Base-by-base conservation (phyloP, 371 early-diverging fungal genomes). In the Mucor irregularis region DNA sequence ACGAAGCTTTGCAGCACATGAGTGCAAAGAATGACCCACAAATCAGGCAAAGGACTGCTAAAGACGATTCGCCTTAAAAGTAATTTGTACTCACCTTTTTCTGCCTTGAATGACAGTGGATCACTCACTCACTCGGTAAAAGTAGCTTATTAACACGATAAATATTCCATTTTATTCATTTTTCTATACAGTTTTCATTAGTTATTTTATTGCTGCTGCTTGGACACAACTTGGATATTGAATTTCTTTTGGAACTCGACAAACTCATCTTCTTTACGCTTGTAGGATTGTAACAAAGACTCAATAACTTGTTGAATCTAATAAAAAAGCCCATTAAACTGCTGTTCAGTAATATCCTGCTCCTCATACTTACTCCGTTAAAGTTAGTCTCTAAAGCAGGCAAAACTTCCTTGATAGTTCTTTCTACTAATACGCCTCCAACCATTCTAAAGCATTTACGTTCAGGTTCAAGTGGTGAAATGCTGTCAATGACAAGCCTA, bases 381-480 rank as follows among this genome's bases (percentile, higher is more conserved):
- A 81, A 83, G 81, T 97, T 97, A 31, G 86, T 85, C 68, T 89
- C 81, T 16, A 97, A 76, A 4, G 91, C 90, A 24, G 98, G 98
- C 37, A 96, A 69, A 8, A 96, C 95, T 58, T 97, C 95, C 56
- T 84, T 82, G 44, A 96, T 90, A 1, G 94, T 94, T 31, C 95
- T 88, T 68, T 97, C 95, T 14, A 96, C 91, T 25, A 97, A 72
- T 4, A 96, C 94, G 47, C 97, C 98, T 44, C 93, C 92, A 35
- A 97, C 86, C 68, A 96, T 78, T 39, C 96, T 85, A 75, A 92
- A 95, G 67, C 96, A 95, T 74, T 94, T 96, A 53, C 98, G 86
- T 49, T 86, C 88, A 33, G 70, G 78, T 31, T 89, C 84, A 64
- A 96, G 76, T 21, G 93, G 92, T 28, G 80, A 69, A 57, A 97